A percentile compares a stretch with the other conserved stretches of the same genome.
These are phyloP conservation scores for Trichoderma aggressivum DNA, from an alignment of 2,329 filamentous ascomycete species.

Conservation along the genomic window DNA sequence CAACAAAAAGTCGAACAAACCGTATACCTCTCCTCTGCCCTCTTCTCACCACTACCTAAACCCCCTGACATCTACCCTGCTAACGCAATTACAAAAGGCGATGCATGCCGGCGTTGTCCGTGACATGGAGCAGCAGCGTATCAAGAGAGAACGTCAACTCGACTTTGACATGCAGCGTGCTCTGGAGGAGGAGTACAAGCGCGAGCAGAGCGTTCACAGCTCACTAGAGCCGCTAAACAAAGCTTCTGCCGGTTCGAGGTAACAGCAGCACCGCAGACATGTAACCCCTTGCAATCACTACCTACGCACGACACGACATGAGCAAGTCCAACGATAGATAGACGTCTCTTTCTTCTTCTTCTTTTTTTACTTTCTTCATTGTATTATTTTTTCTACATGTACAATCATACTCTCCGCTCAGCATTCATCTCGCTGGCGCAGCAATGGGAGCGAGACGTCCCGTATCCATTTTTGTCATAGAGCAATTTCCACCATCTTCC, in stretches of 20 bases:
- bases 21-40: slow-evolving; percentile 49
- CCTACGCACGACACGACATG: background rate
- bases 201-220: slow-evolving; percentile 72
- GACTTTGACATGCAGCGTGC: slow-evolving; percentile 91
- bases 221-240: slow-evolving; percentile 28
- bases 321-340: background rate
- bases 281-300: background rate
- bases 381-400: slow-evolving; percentile 24
- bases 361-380: slow-evolving; percentile 1
- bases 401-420: slow-evolving; percentile 19
- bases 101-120: slow-evolving; percentile 95
- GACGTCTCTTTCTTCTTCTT: background rate
- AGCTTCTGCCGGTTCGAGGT: slow-evolving; percentile 24
- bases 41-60: background rate
- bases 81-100: slow-evolving; percentile 52
- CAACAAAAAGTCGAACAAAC: slow-evolving; percentile 79
- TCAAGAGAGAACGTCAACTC: slow-evolving; percentile 85
- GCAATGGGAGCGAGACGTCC: background rate
- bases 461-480: slow-evolving; percentile 13
- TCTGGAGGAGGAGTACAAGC: slow-evolving; percentile 85
- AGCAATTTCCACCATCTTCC: slow-evolving; percentile 8
- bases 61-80: background rate
- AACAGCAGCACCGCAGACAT: slow-evolving; percentile 24
- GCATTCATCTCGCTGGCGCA: slow-evolving; percentile 13
- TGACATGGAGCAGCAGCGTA: slow-evolving; percentile 87